phyloP scores from a whole-genome alignment of 139 green algal genomes.

The Coelastrella sp. region DNA sequence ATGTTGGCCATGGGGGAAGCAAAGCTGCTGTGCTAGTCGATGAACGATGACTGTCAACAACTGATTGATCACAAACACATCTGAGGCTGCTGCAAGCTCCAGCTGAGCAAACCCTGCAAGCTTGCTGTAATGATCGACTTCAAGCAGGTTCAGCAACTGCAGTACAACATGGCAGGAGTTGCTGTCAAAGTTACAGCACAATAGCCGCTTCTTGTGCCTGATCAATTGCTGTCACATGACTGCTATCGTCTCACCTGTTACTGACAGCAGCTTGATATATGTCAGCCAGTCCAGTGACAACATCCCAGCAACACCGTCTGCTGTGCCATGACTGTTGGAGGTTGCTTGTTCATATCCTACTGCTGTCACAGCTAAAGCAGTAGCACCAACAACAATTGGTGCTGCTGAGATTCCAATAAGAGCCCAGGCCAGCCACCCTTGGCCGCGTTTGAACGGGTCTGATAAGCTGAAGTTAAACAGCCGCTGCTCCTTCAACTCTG shows the following conservation, averaged over 20 bases:
- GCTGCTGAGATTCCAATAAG: constrained; percentile 72
- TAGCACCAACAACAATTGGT: constrained; percentile 71
- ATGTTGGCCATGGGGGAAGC: no score
- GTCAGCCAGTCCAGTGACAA: constrained; percentile 73
- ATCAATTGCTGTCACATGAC: background rate
- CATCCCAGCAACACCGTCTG: constrained; percentile 81
- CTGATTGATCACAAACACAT: no score
- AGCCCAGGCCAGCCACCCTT: constrained; percentile 85
- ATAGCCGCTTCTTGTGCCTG: background rate
- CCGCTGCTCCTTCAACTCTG: constrained; percentile 6
- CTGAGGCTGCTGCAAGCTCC: no score
- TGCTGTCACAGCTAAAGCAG: constrained; percentile 53
- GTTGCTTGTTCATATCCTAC: constrained; percentile 60
- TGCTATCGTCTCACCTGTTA: constrained; percentile 59
- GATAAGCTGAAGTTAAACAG: constrained; percentile 58
- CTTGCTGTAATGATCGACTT: no score
- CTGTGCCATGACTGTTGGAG: constrained; percentile 69
- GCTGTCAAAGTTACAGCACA: background rate
- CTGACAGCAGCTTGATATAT: constrained; percentile 68
- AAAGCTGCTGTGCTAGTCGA: no score
- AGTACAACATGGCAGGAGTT: no score
- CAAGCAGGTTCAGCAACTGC: no score
- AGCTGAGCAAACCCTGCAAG: no score
- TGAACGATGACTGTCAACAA: no score
- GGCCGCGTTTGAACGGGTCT: constrained; percentile 67